A percentile compares a stretch with the other conserved stretches of the same genome.
These are phyloP conservation scores for Rhytidhysteron rufulum DNA, from an alignment of 2,329 filamentous ascomycete genomes.

Conservation along the genomic window DNA sequence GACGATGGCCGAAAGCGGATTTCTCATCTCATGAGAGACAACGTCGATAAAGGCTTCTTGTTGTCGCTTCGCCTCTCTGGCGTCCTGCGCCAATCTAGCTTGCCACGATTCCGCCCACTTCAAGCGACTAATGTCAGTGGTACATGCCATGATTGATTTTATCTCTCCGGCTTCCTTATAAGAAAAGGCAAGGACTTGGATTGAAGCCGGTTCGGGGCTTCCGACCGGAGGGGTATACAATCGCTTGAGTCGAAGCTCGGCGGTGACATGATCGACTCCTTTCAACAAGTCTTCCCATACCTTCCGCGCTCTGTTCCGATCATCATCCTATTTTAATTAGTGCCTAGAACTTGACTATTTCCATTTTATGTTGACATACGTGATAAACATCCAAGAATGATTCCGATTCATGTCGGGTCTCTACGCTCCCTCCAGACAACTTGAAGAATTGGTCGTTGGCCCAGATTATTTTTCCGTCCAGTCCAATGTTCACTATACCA, in stretches of 20 bases:
- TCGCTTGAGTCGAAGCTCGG: constrained; percentile 27
- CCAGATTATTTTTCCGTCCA: constrained; percentile 29
- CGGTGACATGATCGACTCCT: constrained; percentile 22
- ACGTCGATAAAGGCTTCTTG: constrained; percentile 39
- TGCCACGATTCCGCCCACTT: constrained; percentile 39
- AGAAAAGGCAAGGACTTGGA: constrained; percentile 32
- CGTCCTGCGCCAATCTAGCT: constrained; percentile 33
- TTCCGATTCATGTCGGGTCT: constrained; percentile 12
- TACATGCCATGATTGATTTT: constrained; percentile 34
- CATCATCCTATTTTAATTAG: constrained; percentile 14
- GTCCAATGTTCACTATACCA: constrained; percentile 29
- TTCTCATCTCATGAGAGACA: constrained; percentile 44
- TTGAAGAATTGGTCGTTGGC: constrained; percentile 32
- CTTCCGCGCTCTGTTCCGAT: constrained; percentile 19
- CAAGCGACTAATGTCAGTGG: constrained; percentile 36
- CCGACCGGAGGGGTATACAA: constrained; percentile 27
- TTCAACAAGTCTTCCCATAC: constrained; percentile 21
- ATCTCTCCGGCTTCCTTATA: constrained; percentile 28
- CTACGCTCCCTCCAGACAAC: constrained; percentile 18
- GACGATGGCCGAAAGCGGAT: constrained; percentile 42
- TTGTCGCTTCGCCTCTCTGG: constrained; percentile 35
- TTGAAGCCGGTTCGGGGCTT: constrained; percentile 25
- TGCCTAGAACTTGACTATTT: neutral
- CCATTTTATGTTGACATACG: neutral
- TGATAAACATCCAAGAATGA: constrained; percentile 24